Evolutionary conservation across 2,329 filamentous ascomycete species (phyloP), one percentile per base, ranked within the genome.

Genomic region (Fusarium tjaetaba): DNA sequence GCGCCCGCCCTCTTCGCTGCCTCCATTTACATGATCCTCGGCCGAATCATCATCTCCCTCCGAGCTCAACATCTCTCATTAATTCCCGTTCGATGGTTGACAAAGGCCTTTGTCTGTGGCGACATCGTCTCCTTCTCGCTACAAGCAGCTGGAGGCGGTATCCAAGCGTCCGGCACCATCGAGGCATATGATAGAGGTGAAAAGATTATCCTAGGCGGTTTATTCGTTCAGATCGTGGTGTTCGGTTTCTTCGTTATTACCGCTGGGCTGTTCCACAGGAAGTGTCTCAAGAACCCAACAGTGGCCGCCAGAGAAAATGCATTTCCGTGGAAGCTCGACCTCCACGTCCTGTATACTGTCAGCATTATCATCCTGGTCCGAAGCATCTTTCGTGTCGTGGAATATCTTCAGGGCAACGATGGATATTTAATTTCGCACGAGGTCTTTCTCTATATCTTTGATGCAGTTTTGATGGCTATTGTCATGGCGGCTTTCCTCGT

Each of bases 141-240:
- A 5, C 48, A 52, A 26, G 48, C 30, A 24, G 48, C 30, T 20
- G 48, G 48, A 24, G 48, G 48, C 5, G 48, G 30, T 0, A 34
- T 52, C 0, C 48, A 52, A 11, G 6, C 48, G 5, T 34, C 48
- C 8, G 0, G 48, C 1, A 34, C 11, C 0, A 14, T 51, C 4
- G 22, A 9, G 11, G 48, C 11, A 8, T 49, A 49, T 15, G 51
- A 73, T 4, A 71, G 73, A 0, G 86, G 85, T 28, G 78, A 86
- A 49, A 80, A 84, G 10, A 77, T 89, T 34, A 85, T 89, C 11
- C 79, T 90, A 9, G 84, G 70, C 2, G 88, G 88, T 9, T 78
- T 90, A 2, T 78, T 85, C 5, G 74, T 90, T 4, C 88, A 91
- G 71, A 81, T 90, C 8, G 41, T 87, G 18, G 84, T 87, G 60